Percentiles rank a stretch among this genome's conserved stretches.
These are phyloP conservation scores for Trypanosoma congolense DNA, from an alignment of 208 protist genomes.

Conservation along the genomic window DNA sequence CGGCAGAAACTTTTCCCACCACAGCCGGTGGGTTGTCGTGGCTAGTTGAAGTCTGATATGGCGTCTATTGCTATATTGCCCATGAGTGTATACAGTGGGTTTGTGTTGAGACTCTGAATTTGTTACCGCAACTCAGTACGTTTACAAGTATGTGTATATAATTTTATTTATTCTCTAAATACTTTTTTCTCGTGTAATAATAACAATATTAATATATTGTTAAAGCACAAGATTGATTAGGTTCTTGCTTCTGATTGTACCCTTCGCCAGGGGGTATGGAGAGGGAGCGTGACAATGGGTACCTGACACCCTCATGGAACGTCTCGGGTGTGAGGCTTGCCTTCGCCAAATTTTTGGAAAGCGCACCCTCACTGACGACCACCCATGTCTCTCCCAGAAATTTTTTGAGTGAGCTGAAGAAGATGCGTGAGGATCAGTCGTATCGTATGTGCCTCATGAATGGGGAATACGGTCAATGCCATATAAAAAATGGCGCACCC, in stretches of 20 bases:
- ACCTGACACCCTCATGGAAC: neutral
- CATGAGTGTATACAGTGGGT: too few species aligned
- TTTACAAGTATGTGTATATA: too few species aligned
- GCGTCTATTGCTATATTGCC: neutral
- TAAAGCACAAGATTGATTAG: neutral
- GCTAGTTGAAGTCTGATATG: neutral
- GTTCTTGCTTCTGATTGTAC: neutral
- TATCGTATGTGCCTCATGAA: conserved; percentile 4
- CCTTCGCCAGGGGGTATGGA: conserved; percentile 1
- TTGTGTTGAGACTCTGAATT: too few species aligned
- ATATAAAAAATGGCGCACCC: conserved; percentile 16
- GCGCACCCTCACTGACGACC: neutral
- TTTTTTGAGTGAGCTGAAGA: neutral
- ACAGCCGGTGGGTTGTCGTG: neutral
- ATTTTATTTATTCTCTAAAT: too few species aligned
- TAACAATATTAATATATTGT: too few species aligned
- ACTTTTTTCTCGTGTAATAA: too few species aligned
- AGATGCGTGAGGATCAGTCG: conserved; percentile 3
- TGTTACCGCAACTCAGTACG: too few species aligned
- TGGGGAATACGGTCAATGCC: conserved; percentile 3
- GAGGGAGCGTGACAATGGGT: neutral
- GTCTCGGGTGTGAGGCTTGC: neutral
- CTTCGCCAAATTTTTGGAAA: conserved; percentile 10
- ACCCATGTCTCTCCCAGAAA: conserved; percentile 1
- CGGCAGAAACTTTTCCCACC: conserved; percentile 24